These are phyloP conservation scores for Aspergillus biplanus DNA, from an alignment of 495 filamentous ascomycete genomes.

Conservation along the genomic window DNA sequence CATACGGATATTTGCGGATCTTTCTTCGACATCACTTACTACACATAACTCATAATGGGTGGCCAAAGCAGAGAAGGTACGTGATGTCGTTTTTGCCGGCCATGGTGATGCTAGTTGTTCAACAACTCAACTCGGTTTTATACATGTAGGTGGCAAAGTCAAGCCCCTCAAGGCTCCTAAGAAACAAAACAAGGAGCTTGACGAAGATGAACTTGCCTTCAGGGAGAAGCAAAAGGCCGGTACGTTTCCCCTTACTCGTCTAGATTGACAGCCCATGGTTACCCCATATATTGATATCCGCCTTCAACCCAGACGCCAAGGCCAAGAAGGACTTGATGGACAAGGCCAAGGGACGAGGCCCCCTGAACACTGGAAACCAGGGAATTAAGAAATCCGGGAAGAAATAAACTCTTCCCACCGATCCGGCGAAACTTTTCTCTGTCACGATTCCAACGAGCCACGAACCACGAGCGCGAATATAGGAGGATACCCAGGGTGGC, in stretches of 20 bases:
- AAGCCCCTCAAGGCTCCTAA: constrained; percentile 83
- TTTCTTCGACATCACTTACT: constrained; percentile 8
- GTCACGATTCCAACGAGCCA: constrained; percentile 44
- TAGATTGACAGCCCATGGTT: neutral
- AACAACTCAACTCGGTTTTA: constrained; percentile 8
- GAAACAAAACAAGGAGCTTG: constrained; percentile 74
- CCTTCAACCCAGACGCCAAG: constrained; percentile 63
- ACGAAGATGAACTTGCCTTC: constrained; percentile 77
- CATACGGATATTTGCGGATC: constrained; percentile 16
- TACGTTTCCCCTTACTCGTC: constrained; percentile 40
- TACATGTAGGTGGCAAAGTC: constrained; percentile 71
- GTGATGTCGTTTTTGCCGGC: constrained; percentile 2
- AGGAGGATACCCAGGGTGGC: constrained; percentile 20
- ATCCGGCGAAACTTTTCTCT: constrained; percentile 8
- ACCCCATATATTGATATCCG: neutral
- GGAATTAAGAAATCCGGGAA: constrained; percentile 92
- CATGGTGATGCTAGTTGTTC: neutral
- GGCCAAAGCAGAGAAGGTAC: constrained; percentile 69
- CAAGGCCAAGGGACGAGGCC: constrained; percentile 61
- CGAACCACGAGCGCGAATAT: constrained; percentile 24
- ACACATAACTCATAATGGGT: constrained; percentile 56
- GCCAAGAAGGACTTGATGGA: constrained; percentile 74
- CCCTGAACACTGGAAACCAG: constrained; percentile 74
- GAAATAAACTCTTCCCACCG: constrained; percentile 57
- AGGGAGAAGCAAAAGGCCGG: constrained; percentile 74